These are phyloP conservation scores for Erythrobasidium hasegawianum DNA, from an alignment of 1,284 basidiomycete genomes.

Conservation along the genomic window DNA sequence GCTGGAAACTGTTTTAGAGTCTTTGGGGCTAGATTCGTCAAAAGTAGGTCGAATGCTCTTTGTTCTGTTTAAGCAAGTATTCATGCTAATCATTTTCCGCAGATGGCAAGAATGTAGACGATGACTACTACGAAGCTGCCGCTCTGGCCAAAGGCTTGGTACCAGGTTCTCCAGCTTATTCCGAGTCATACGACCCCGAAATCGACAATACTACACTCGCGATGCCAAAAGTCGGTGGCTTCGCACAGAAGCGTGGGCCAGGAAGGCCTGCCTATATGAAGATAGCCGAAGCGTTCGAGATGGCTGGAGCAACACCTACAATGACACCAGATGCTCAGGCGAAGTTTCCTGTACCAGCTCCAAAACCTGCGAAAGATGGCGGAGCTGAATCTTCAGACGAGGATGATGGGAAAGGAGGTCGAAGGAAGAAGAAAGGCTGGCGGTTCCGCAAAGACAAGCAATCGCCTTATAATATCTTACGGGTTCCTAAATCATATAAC, in stretches of 20 bases:
- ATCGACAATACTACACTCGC: conserved; percentile 31
- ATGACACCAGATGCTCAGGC: conserved; percentile 4
- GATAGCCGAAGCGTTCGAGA: conserved; percentile 31
- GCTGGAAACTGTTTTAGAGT: conserved; percentile 90
- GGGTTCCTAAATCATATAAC: conserved; percentile 7
- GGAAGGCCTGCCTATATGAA: conserved; percentile 32
- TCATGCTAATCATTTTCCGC: too few relatives aligned
- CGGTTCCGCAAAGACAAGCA: background rate
- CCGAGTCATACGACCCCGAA: conserved; percentile 42
- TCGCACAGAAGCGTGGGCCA: conserved; percentile 14
- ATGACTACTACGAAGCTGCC: conserved; percentile 73
- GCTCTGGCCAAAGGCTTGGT: conserved; percentile 41
- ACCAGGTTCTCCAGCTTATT: conserved; percentile 41
- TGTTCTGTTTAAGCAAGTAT: background rate
- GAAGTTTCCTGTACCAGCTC: background rate
- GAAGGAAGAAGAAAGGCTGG: conserved; percentile 12
- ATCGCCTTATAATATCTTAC: conserved; percentile 13
- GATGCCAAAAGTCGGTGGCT: conserved; percentile 31
- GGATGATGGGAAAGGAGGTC: conserved; percentile 18
- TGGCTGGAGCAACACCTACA: background rate
- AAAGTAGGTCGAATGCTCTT: conserved; percentile 67
- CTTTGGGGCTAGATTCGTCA: conserved; percentile 83
- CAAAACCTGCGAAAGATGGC: conserved; percentile 35
- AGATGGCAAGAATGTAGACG: conserved; percentile 86
- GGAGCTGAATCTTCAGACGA: conserved; percentile 28